Evolutionary conservation across 176 grass and related monocot species (phyloP).

Genomic region (Aegilops longissima): DNA sequence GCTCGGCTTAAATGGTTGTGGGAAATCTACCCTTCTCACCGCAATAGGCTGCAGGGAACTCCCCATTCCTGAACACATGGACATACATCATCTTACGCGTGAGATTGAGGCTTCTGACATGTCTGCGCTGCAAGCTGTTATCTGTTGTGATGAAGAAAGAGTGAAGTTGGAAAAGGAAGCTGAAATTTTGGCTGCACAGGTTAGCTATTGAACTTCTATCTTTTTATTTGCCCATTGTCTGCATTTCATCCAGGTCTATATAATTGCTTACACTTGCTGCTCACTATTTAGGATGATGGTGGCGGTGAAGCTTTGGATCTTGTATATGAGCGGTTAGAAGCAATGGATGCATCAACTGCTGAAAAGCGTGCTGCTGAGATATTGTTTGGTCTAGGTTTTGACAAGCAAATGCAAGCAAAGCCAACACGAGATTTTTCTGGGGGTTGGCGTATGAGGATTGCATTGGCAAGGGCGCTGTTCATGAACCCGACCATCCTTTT

Average conservation of each 20-base stretch:
- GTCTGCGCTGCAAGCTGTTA: constrained; percentile 80
- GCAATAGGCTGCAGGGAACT: constrained; percentile 84
- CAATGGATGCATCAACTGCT: constrained; percentile 74
- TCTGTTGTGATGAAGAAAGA: constrained; percentile 94
- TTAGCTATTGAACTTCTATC: constrained; percentile 8
- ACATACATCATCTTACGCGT: constrained; percentile 77
- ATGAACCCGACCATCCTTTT: constrained; percentile 99
- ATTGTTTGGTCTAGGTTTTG: constrained; percentile 88
- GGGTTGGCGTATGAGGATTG: constrained; percentile 99
- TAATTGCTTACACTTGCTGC: background rate
- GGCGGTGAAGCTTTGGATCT: constrained; percentile 77
- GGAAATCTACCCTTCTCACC: constrained; percentile 92
- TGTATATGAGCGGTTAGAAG: constrained; percentile 78
- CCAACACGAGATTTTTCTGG: constrained; percentile 90
- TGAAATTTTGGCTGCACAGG: constrained; percentile 72
- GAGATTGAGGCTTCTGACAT: constrained; percentile 99
- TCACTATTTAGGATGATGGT: constrained; percentile 58
- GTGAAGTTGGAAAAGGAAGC: constrained; percentile 86
- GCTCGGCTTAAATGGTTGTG: constrained; percentile 95
- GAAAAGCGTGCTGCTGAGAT: constrained; percentile 88
- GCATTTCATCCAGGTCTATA: background rate
- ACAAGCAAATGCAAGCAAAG: constrained; percentile 87
- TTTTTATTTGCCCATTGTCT: background rate
- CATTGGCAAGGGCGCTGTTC: constrained; percentile 87
- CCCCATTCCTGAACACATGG: constrained; percentile 97